These are phyloP conservation scores for Macrophomina tecta DNA, from an alignment of 2,329 filamentous ascomycete species.

Conservation along the genomic window DNA sequence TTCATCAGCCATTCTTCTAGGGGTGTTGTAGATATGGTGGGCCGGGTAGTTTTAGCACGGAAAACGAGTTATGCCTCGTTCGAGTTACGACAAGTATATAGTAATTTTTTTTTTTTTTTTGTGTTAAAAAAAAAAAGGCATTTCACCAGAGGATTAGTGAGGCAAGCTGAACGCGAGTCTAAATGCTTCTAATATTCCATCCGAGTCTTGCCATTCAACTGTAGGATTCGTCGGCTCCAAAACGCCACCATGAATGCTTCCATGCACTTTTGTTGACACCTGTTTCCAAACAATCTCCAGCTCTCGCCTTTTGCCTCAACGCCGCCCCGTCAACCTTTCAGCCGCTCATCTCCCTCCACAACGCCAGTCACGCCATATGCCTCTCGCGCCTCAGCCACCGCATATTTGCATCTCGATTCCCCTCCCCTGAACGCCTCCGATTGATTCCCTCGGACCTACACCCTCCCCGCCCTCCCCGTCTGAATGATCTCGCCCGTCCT, in stretches of 20 bases:
- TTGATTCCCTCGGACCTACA: not conserved
- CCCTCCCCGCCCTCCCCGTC: conserved; percentile 70
- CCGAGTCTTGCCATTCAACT: not conserved
- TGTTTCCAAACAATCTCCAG: not conserved
- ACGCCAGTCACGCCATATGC: not conserved
- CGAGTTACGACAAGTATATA: conserved; percentile 7
- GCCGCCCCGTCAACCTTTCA: not conserved
- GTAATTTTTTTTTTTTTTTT: not conserved
- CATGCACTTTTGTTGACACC: conserved; percentile 1
- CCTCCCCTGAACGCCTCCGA: not conserved
- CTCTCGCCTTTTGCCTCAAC: not conserved
- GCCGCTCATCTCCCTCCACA: not conserved
- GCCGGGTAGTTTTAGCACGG: not conserved
- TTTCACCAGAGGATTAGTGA: not conserved
- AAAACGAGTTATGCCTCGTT: conserved; percentile 12
- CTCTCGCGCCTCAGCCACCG: not conserved
- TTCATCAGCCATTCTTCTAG: not conserved
- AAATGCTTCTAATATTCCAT: not conserved
- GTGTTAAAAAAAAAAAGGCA: not conserved
- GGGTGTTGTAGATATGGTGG: not conserved
- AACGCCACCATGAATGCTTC: conserved; percentile 6
- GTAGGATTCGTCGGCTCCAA: not conserved
- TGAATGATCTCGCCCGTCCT: conserved; percentile 83
- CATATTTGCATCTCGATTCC: not conserved
- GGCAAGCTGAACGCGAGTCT: not conserved